Conservation (phyloP, 2,329 filamentous ascomycete species). For the Botrytis paeoniae region DNA sequence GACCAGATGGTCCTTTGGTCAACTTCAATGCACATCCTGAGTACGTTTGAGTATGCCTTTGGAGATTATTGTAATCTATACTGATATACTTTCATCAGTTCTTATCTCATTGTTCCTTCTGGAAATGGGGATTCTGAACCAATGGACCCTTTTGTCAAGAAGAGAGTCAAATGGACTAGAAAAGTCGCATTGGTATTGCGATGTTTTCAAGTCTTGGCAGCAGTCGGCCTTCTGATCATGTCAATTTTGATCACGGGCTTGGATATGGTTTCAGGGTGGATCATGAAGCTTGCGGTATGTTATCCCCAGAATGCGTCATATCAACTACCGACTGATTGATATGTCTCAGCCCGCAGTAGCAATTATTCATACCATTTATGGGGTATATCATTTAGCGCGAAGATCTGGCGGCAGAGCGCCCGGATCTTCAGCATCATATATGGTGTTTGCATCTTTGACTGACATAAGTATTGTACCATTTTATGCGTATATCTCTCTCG, state of each 20-base stretch:
- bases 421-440: slow-evolving; percentile 81
- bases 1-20: slow-evolving; percentile 72
- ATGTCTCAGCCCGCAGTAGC: slow-evolving; percentile 68
- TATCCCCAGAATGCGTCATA: background rate
- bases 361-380: slow-evolving; percentile 70
- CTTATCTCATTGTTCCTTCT: slow-evolving; percentile 63
- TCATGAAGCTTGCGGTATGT: slow-evolving; percentile 72
- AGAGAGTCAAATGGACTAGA: slow-evolving; percentile 66
- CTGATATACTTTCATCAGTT: slow-evolving; percentile 27
- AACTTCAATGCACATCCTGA: slow-evolving; percentile 86
- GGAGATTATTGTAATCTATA: background rate
- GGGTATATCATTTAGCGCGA: slow-evolving; percentile 73
- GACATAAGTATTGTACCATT: slow-evolving; percentile 59
- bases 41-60: slow-evolving; percentile 47
- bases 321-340: slow-evolving; percentile 27
- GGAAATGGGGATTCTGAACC: slow-evolving; percentile 59
- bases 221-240: slow-evolving; percentile 68
- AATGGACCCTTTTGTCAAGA: slow-evolving; percentile 69
- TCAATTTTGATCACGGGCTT: slow-evolving; percentile 74
- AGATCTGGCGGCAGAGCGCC: slow-evolving; percentile 69
- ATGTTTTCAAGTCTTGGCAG: slow-evolving; percentile 63
- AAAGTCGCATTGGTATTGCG: slow-evolving; percentile 67
- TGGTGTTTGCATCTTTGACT: slow-evolving; percentile 73
- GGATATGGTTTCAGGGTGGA: slow-evolving; percentile 64
- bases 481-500: slow-evolving; percentile 54